Base-by-base conservation (phyloP, 2,329 filamentous ascomycete species). In the Aspergillus neotritici region DNA sequence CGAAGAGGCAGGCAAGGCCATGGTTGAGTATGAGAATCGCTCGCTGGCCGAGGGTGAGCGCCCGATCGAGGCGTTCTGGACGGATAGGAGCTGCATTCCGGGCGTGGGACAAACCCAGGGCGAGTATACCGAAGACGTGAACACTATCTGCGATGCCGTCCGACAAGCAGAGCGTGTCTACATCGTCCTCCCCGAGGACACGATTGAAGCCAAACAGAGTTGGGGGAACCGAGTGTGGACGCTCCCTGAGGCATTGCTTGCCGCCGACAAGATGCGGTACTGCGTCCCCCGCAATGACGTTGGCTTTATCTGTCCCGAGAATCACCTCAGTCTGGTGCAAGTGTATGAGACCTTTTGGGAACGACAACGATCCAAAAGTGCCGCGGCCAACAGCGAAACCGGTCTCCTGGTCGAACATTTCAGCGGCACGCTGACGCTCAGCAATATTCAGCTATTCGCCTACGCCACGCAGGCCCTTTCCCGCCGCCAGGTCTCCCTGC, bases 301-400 rank as follows among this genome's bases (percentile, higher is more conserved):
- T 8, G 21, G 5, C 4, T 25, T 25, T 25, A 9, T 25, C 21
- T 25, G 21, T 25, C 21, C 21, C 21, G 21, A 25, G 21, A 6
- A 6, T 8, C 21, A 25, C 21, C 21, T 48, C 11, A 35, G 37
- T 9, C 43, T 51, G 39, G 45, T 39, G 2, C 47, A 51, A 12
- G 49, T 51, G 49, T 47, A 49, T 25, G 36, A 40, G 28, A 52
- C 42, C 21, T 52, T 52, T 41, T 52, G 50, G 47, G 30, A 34
- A 11, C 10, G 30, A 28, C 37, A 17, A 10, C n/a, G n/a, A 14
- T 34, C 21, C 21, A 8, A 25, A 25, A 25, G 9, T 8, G 21
- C 21, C 21, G 21, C 9, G 21, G 21, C 21, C 21, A 34, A 17
- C 33, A 34, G 33, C 7, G 43, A 35, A 12, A 45, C 43, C 29